A percentile compares a stretch with the other conserved stretches of the same genome.
Conservation (phyloP, 441 rosid species). For the Populus tomentosa region DNA sequence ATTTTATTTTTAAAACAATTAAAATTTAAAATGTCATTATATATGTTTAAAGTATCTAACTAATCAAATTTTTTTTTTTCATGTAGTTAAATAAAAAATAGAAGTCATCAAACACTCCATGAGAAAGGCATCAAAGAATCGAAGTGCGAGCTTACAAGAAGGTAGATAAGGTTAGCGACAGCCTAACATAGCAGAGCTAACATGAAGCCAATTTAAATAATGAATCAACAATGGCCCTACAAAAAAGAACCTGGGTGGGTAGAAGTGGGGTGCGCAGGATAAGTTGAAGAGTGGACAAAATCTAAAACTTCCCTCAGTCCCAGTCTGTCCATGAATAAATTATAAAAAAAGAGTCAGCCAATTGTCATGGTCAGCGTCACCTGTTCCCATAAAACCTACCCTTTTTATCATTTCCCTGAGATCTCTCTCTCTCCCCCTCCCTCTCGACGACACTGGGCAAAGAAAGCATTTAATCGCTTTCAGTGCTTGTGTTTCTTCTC, state of each 20-base stretch:
- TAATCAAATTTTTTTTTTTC: no score
- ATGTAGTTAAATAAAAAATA: no score
- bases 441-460: not conserved
- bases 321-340: not conserved
- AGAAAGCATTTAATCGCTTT: not conserved
- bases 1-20: no score
- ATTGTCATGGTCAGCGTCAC: conserved; percentile 55
- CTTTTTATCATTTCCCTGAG: not conserved
- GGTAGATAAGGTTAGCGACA: not conserved
- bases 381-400: conserved; percentile 28
- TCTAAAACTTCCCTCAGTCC: not conserved
- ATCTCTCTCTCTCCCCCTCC: not conserved
- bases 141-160: not conserved
- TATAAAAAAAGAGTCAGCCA: conserved; percentile 22
- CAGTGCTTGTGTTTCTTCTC: not conserved
- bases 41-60: no score
- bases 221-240: not conserved
- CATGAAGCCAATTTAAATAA: not conserved
- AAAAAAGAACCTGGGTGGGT: conserved; percentile 5
- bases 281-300: conserved; percentile 15
- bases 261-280: conserved; percentile 35
- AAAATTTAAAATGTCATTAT: no score
- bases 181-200: not conserved
- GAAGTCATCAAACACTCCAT: no score
- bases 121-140: not conserved